Percentiles rank a stretch among this genome's conserved stretches.
Conservation (phyloP, 208 protist species). For the Phytomonas francai region DNA sequence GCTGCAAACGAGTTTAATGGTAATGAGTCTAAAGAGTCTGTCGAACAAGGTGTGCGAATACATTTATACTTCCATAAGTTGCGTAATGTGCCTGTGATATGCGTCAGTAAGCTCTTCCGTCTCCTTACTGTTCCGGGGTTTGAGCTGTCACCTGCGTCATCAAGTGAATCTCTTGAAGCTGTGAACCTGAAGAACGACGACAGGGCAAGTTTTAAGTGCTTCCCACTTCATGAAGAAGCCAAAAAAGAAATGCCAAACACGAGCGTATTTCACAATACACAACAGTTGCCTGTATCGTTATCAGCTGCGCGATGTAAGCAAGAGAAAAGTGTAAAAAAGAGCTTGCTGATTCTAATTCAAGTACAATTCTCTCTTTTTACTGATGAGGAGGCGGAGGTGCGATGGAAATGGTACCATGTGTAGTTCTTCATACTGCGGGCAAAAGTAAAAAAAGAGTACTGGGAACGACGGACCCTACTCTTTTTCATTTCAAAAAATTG, state of each 20-base stretch:
- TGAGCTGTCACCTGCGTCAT: neutral
- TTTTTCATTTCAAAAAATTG: conserved; percentile 5
- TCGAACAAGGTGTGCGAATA: conserved; percentile 33
- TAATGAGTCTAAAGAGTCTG: conserved; percentile 1
- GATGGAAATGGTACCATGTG: conserved; percentile 49
- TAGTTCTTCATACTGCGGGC: conserved; percentile 1
- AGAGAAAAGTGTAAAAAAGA: conserved; percentile 12
- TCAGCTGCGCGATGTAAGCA: neutral
- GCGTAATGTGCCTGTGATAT: conserved; percentile 34
- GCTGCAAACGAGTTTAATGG: neutral
- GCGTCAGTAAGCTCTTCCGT: conserved; percentile 53
- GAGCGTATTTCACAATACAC: neutral
- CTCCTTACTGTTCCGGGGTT: conserved; percentile 31
- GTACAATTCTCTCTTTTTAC: conserved; percentile 40
- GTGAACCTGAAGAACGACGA: neutral
- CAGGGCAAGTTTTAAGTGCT: neutral
- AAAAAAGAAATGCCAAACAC: neutral
- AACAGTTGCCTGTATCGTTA: neutral
- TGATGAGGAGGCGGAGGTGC: conserved; percentile 31
- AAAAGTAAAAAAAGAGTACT: conserved; percentile 7
- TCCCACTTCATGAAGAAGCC: neutral
- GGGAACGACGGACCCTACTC: neutral
- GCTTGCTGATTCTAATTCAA: conserved; percentile 45
- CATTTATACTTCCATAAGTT: conserved; percentile 34
- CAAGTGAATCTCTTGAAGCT: neutral